Evolutionary conservation across 768 basidiomycete genomes (phyloP), one percentile per base, ranked within the genome.

Genomic region (Sistotremastrum suecicum): DNA sequence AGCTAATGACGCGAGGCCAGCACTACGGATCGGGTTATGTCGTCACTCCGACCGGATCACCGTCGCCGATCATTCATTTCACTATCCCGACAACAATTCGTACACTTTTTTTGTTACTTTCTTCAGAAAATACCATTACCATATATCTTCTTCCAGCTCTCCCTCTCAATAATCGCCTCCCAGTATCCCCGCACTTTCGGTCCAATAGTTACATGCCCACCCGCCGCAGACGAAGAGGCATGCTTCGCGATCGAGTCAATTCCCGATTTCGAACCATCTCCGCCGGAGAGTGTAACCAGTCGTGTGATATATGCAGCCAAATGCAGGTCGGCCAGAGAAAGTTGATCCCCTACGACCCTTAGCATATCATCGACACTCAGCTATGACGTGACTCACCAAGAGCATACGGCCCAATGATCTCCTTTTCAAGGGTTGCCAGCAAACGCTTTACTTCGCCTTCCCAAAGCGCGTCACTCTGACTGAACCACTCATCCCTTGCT

Each of bases 301-400:
- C 76, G 71, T 7, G 74, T 63, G 33, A 90, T 57, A 86, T 85
- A 92, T 30, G 75, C 77, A 6, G 75, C 78, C 12, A 89, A 70
- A 56, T 89, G 87, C 46, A 89, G 63, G 57, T 91, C 89, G 9
- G 80, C 83, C 41, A 87, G 63, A 5, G 81, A 86, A 53, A 88
- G 59, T 51, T 91, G 86, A 54, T 91, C 87, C 11, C 88, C 88
- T 84, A 34, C 6, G 6, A 12, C 20, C 20, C n/a, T 11, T 36
- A 28, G 37, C 20, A 20, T 20, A 20, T 20, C 20, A 20, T 20
- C 20, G 20, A 20, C 10, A n/a, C 29, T 34, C 30, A 41, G 34
- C 30, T 28, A 12, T 7, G 37, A n/a, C 32, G 11, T 35, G 37
- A 57, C 72, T 43, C 56, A 82, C 83, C 83, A 28, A 83, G 71